Evolutionary conservation across 2,329 filamentous ascomycete genomes (phyloP), one percentile per base, ranked within the genome.

Genomic region (Sporothrix humicola): DNA sequence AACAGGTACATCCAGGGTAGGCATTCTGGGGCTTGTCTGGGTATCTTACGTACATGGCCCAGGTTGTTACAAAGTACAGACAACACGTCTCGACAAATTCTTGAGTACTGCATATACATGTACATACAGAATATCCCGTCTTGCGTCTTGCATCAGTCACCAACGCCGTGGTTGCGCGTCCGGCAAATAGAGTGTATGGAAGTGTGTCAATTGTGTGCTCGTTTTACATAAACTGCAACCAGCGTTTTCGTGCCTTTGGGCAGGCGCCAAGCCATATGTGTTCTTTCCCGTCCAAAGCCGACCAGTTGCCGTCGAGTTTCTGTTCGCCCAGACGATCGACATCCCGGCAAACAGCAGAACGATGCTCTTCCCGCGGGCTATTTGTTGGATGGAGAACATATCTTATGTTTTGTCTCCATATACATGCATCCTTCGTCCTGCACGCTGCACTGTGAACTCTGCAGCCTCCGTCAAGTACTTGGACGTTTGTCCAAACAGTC

Each of bases 101-200:
- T 48, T 42, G 42, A 65, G 61, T n/a, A 46, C 59, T 23, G n/a
- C 61, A 26, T 65, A 2, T 37, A 7, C 31, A 37, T 37, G 7
- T 37, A 37, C 31, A 37, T 37, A 20, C 10, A 8, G 3, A 5
- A 10, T 46, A 17, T 46, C 37, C 42, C 42, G 42, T 17, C 7
- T 65, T 48, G 42, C 65, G 46, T 54, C 46, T 20, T 69, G 65
- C 65, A 69, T 52, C 15, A 10, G 65, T 50, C 65, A 54, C 44
- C 44, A 68, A 68, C 44, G 17, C 65, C 65, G 26, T 69, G 65
- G 65, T 69, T 69, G 65, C 17, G 46, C 65, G 15, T 52, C 20
- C 65, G 65, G 65, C 65, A 68, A 52, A 68, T 68, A 52, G 20
- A 68, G 65, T 68, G 46, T 17, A 26, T 68, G 44, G n/a, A 65